Percentiles rank a stretch among this genome's conserved stretches.
phyloP scores from a whole-genome alignment of 305 asterid genomes.

The Solanum hybrid region DNA sequence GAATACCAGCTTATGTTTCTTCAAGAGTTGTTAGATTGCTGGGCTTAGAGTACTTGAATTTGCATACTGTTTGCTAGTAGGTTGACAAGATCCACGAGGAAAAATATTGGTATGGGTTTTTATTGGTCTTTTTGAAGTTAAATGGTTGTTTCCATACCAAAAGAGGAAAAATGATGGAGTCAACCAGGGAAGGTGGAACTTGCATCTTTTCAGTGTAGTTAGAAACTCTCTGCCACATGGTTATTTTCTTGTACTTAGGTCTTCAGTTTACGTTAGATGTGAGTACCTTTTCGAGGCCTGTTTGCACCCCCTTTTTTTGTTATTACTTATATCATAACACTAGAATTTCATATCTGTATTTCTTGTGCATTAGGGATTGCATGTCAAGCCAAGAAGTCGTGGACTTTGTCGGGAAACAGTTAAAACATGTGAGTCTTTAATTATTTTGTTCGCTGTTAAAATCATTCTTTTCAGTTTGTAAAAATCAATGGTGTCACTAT shows the following conservation, averaged over 20 bases:
- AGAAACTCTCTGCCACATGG: neutral
- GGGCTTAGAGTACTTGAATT: neutral
- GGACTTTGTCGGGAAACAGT: slow-evolving; percentile 55
- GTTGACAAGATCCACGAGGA: neutral
- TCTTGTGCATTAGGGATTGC: slow-evolving; percentile 67
- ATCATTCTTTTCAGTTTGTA: neutral
- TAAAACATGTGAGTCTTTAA: slow-evolving; percentile 42
- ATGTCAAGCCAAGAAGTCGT: slow-evolving; percentile 84
- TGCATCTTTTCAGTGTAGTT: neutral
- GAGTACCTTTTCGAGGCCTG: neutral
- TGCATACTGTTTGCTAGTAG: neutral
- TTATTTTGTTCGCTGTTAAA: neutral
- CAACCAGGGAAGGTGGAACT: neutral
- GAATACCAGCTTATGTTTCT: neutral
- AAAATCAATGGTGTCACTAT: neutral
- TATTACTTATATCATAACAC: neutral
- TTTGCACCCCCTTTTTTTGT: neutral
- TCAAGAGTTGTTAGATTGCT: neutral
- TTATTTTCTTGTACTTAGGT: neutral
- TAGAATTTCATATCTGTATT: neutral
- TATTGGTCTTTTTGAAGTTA: neutral
- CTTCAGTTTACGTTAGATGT: neutral
- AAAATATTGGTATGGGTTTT: neutral
- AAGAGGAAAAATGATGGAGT: neutral
- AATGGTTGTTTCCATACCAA: neutral